These are phyloP conservation scores for Penicillium turbatum DNA, from an alignment of 495 filamentous ascomycete species.

Conservation along the genomic window DNA sequence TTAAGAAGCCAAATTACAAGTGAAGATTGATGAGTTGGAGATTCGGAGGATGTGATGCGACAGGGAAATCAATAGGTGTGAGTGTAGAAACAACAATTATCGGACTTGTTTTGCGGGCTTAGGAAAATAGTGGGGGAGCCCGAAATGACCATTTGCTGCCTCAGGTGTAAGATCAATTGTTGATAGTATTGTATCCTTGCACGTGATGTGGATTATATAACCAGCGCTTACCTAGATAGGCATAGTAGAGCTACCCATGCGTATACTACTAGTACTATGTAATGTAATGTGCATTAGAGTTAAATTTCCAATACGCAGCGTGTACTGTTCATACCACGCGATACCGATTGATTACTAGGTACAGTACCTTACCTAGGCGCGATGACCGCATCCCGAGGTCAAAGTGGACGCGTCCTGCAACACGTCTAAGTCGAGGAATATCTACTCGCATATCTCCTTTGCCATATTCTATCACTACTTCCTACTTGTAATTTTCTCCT, in stretches of 20 bases:
- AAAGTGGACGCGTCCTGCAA: conserved; percentile 21
- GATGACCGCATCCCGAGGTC: conserved; percentile 8
- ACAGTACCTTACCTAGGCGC: too few relatives aligned
- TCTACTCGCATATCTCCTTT: not conserved
- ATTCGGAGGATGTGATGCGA: not conserved
- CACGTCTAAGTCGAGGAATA: conserved; percentile 19
- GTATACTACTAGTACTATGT: too few relatives aligned
- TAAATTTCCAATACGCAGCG: too few relatives aligned
- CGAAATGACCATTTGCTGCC: not conserved
- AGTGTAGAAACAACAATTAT: not conserved
- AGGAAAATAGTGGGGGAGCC: conserved; percentile 21
- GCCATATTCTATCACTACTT: not conserved
- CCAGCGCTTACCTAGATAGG: conserved; percentile 20
- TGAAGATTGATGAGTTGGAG: not conserved
- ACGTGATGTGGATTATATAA: not conserved
- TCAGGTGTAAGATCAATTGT: conserved; percentile 10
- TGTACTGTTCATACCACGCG: too few relatives aligned
- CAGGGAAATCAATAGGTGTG: not conserved
- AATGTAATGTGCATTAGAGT: too few relatives aligned
- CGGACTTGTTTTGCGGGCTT: conserved; percentile 23
- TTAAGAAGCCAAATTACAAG: not conserved
- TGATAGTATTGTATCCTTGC: too few relatives aligned
- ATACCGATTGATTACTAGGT: too few relatives aligned
- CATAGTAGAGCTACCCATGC: too few relatives aligned
- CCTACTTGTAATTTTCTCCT: not conserved